These are phyloP conservation scores for Candida albicans DNA, from an alignment of 1,139 yeast species.

Conservation along the genomic window DNA sequence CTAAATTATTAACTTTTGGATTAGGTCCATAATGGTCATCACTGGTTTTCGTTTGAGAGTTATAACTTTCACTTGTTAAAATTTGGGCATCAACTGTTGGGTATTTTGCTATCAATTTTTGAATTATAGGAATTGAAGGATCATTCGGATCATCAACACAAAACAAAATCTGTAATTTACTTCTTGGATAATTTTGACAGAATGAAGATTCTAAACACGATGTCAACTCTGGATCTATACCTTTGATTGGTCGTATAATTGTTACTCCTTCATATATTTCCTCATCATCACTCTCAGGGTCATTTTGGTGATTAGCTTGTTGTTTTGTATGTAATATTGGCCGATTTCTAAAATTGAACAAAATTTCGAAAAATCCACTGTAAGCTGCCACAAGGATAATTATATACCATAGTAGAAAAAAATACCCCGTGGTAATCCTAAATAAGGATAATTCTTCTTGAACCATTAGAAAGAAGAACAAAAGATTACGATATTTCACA, in stretches of 20 bases:
- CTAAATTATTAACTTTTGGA: constrained; percentile 83
- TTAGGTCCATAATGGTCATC: constrained; percentile 73
- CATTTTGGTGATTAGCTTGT: constrained; percentile 1
- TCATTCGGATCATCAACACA: constrained; percentile 70
- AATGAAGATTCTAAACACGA: constrained; percentile 70
- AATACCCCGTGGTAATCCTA: constrained; percentile 13
- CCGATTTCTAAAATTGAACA: constrained; percentile 33
- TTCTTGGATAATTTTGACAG: constrained; percentile 62
- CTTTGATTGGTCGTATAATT: constrained; percentile 80
- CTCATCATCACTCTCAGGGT: constrained; percentile 1
- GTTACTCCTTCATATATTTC: constrained; percentile 63
- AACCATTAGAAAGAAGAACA: not conserved
- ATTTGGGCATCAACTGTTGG: constrained; percentile 62
- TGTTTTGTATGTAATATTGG: constrained; percentile 17
- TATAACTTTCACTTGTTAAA: constrained; percentile 45
- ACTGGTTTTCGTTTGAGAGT: constrained; percentile 21
- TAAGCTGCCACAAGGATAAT: constrained; percentile 45
- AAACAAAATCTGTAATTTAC: constrained; percentile 65
- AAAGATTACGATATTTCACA: not conserved
- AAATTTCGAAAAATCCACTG: constrained; percentile 49
- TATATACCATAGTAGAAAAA: constrained; percentile 42
- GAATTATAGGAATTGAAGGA: constrained; percentile 62
- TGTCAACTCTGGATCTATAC: constrained; percentile 74
- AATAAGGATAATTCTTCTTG: constrained; percentile 1
- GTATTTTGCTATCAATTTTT: constrained; percentile 49